Conservation (phyloP, 352 stramenopile genomes). For the Phytophthora cactorum region DNA sequence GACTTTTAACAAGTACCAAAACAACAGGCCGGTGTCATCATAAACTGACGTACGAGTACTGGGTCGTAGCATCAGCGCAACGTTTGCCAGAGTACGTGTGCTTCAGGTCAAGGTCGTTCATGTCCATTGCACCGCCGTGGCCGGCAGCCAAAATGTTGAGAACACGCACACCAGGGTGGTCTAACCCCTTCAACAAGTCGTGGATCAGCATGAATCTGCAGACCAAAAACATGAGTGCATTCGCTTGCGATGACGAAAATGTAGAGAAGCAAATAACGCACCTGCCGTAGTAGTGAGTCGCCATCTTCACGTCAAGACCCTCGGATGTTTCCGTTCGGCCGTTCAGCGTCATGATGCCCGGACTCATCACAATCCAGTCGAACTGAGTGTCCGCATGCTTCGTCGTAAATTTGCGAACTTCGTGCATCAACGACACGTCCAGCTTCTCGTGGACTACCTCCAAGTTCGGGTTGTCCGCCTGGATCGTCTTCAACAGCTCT, state of each 20-base stretch:
- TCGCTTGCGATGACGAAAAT: background rate
- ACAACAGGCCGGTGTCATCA: background rate
- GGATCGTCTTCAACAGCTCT: constrained; percentile 8
- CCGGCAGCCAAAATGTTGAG: constrained; percentile 24
- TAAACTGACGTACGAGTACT: constrained; percentile 32
- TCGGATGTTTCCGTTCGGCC: constrained; percentile 26
- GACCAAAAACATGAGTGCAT: background rate
- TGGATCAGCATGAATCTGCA: constrained; percentile 32
- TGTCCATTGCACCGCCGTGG: constrained; percentile 17
- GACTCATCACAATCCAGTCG: constrained; percentile 34
- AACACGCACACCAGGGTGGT: constrained; percentile 28
- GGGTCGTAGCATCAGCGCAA: constrained; percentile 25
- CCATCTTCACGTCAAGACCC: constrained; percentile 31
- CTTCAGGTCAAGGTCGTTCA: constrained; percentile 36
- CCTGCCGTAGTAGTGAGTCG: constrained; percentile 33
- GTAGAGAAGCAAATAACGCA: background rate
- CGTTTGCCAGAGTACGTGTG: constrained; percentile 18
- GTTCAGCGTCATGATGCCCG: constrained; percentile 22
- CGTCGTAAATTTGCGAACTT: constrained; percentile 23
- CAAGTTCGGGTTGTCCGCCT: constrained; percentile 20
- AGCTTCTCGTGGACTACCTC: constrained; percentile 25
- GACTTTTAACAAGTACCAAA: background rate
- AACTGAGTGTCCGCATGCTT: constrained; percentile 22
- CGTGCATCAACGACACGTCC: constrained; percentile 20
- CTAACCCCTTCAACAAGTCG: constrained; percentile 23